These are phyloP conservation scores for Citrus glauca DNA, from an alignment of 345 rosid species.

Conservation along the genomic window DNA sequence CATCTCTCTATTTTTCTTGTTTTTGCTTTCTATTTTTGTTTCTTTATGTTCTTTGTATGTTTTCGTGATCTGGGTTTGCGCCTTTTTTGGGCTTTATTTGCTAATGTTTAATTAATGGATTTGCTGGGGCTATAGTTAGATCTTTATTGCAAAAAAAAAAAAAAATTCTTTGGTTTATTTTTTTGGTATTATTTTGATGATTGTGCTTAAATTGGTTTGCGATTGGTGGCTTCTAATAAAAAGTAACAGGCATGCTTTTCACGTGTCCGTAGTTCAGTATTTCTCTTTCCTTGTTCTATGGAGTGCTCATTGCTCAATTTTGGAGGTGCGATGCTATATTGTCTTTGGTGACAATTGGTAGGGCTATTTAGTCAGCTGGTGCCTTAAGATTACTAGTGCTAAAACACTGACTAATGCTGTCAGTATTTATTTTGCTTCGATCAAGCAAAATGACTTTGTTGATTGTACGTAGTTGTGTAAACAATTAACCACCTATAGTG, in stretches of 20 bases:
- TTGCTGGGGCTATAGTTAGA: not conserved
- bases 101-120: not conserved
- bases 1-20: not conserved
- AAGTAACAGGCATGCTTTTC: not conserved
- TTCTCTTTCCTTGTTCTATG: not conserved
- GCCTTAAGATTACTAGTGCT: not conserved
- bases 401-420: not conserved
- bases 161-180: not conserved
- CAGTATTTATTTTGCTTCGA: not conserved
- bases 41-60: not conserved
- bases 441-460: not conserved
- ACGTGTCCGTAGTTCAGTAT: not conserved
- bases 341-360: not conserved
- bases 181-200: not conserved
- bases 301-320: not conserved
- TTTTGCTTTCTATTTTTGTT: not conserved
- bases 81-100: not conserved
- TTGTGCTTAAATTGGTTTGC: not conserved
- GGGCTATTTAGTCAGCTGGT: not conserved
- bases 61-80: conserved; percentile 2
- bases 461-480: not conserved
- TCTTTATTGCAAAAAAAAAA: not conserved
- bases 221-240: not conserved
- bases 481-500: not conserved
- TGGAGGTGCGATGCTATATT: not conserved